Base-by-base conservation (phyloP, 1,284 basidiomycete species). In the Cryptococcus jaspeensis region DNA sequence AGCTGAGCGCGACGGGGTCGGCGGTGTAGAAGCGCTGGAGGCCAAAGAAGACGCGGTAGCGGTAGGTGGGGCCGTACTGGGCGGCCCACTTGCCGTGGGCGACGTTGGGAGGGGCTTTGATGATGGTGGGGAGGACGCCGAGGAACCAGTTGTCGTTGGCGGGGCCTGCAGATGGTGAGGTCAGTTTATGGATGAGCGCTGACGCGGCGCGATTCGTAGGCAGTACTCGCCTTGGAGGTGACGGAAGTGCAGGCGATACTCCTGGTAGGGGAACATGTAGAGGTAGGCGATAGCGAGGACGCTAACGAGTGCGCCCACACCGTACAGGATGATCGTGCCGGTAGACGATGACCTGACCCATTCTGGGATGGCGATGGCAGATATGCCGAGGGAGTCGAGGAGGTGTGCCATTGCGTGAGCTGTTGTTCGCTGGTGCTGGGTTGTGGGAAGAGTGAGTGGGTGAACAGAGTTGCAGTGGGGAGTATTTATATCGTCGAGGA, bases 1-100 rank as follows among this genome's bases (percentile, higher is more conserved):
- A 81, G 2, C 81, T 78, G 22, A 88, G 72, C 0, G 86, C 85
- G 23, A 79, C 73, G 0, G 83, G 81, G 71, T 88, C 87, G 44
- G 80, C 81, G 18, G 84, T 83, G 73, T 84, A 78, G 50, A 88
- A 76, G 15, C 84, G 76, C 5, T 55, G 59, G 5, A 53, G 35
- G 15, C 69, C 60, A 5, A 57, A 49, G 8, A 64, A 35, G 2
- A 58, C 12, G 5, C 41, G 43, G 49, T 67, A 67, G 22, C 65
- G 61, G 40, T 62, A 47, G 15, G 63, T 64, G 15, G 58, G 54
- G 15, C 69, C 69, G 46, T 61, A 66, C 39, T 57, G 32, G 11
- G 60, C 49, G 15, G 53, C 45, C 69, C 69, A 71, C 32, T 51
- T 16, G 11, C 38, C 49, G 25, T 69, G 67, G 6, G 55, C 46